These are phyloP conservation scores for Mortierella alpina DNA, from an alignment of 192 early-diverging fungal genomes.

Conservation along the genomic window DNA sequence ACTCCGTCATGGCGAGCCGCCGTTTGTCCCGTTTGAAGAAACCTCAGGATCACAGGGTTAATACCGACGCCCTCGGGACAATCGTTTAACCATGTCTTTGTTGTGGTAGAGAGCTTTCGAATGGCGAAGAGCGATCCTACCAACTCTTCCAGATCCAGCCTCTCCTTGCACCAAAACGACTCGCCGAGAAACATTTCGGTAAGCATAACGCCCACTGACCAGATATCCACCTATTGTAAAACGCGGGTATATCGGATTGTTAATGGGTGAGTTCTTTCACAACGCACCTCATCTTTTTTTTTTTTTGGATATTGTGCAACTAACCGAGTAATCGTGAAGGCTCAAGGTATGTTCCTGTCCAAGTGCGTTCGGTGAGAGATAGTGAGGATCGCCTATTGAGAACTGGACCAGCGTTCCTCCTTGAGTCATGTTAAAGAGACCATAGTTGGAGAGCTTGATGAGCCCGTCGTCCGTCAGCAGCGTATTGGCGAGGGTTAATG, in stretches of 20 bases:
- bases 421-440: conserved; percentile 69
- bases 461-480: conserved; percentile 59
- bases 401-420: conserved; percentile 67
- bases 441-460: conserved; percentile 66
- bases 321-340: conserved; percentile 26
- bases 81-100: conserved; percentile 38
- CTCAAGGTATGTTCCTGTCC: conserved; percentile 16
- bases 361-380: conserved; percentile 50
- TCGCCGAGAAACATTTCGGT: conserved; percentile 60
- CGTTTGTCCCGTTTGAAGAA: conserved; percentile 50
- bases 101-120: conserved; percentile 36
- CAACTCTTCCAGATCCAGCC: conserved; percentile 60
- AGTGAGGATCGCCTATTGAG: conserved; percentile 65
- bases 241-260: neutral
- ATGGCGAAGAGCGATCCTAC: conserved; percentile 57
- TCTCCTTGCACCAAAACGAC: conserved; percentile 64
- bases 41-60: conserved; percentile 52
- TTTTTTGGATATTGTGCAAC: neutral
- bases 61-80: conserved; percentile 55
- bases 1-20: conserved; percentile 6
- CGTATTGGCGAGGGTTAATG: conserved; percentile 59
- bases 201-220: conserved; percentile 68
- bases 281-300: neutral
- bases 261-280: neutral
- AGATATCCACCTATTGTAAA: conserved; percentile 59